These are phyloP conservation scores for Populus hybrid DNA, from an alignment of 441 rosid genomes.

Conservation along the genomic window DNA sequence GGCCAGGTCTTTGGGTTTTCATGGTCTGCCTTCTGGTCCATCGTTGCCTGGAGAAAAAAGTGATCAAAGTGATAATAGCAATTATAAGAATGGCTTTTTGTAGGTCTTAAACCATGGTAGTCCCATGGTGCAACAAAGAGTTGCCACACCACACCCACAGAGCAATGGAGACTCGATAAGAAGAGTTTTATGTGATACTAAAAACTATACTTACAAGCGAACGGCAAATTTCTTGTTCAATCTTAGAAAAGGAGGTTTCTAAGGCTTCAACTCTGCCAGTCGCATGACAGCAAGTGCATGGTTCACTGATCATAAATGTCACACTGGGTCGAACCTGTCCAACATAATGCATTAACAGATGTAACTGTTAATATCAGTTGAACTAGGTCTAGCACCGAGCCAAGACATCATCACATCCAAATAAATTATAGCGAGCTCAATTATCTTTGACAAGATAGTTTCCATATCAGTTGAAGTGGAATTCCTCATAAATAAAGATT, in stretches of 20 bases:
- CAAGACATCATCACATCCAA: background rate
- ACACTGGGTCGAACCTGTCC: constrained; percentile 96
- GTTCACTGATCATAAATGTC: constrained; percentile 93
- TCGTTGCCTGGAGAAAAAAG: constrained; percentile 48
- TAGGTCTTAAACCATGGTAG: constrained; percentile 1
- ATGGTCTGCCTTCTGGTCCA: constrained; percentile 56
- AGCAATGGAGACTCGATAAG: background rate
- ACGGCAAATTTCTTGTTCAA: constrained; percentile 92
- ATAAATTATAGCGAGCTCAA: background rate
- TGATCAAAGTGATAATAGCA: background rate
- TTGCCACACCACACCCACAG: background rate
- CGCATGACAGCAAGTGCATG: constrained; percentile 88
- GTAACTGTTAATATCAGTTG: constrained; percentile 5
- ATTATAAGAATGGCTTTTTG: background rate
- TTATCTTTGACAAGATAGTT: background rate
- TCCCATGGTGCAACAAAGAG: background rate
- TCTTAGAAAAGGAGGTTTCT: constrained; percentile 90
- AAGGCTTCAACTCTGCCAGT: constrained; percentile 98
- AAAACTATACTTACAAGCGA: constrained; percentile 56
- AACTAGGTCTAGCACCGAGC: constrained; percentile 1
- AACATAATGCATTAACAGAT: constrained; percentile 18
- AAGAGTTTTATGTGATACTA: constrained; percentile 2
- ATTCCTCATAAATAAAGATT: background rate
- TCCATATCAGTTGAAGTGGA: background rate
- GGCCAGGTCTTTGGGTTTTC: constrained; percentile 88